Conservation (phyloP, 2,329 filamentous ascomycete genomes). For the Fusarium austroafricanum region DNA sequence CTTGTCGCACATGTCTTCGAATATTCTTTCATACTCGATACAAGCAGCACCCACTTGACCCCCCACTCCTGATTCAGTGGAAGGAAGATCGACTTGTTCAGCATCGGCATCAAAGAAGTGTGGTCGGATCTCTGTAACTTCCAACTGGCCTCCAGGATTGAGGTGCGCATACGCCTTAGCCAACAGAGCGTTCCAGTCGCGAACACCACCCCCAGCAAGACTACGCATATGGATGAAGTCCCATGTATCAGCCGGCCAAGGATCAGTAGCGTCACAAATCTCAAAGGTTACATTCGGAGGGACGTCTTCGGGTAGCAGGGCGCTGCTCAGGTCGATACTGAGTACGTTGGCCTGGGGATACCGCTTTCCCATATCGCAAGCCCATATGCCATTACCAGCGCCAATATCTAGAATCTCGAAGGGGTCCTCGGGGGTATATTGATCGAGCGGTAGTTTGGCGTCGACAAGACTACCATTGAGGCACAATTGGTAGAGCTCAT, state of each 20-base stretch:
- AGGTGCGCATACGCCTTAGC: conserved; percentile 54
- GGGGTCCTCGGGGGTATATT: conserved; percentile 30
- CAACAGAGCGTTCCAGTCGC: conserved; percentile 54
- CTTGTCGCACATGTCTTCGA: conserved; percentile 43
- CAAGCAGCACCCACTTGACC: conserved; percentile 46
- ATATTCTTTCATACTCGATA: conserved; percentile 51
- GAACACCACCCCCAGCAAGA: conserved; percentile 59
- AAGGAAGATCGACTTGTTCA: conserved; percentile 34
- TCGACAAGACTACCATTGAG: conserved; percentile 49
- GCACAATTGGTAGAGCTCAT: conserved; percentile 51
- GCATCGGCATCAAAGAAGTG: conserved; percentile 55
- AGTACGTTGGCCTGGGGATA: conserved; percentile 55
- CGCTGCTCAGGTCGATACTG: conserved; percentile 56
- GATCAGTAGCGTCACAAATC: conserved; percentile 67
- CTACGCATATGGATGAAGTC: conserved; percentile 60
- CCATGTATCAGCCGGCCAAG: conserved; percentile 51
- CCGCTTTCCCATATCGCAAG: conserved; percentile 55
- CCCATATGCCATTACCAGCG: conserved; percentile 57
- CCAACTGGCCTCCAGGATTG: conserved; percentile 58
- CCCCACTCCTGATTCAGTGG: conserved; percentile 22
- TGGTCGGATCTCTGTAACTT: conserved; percentile 57
- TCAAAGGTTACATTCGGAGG: conserved; percentile 70
- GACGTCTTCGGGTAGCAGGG: conserved; percentile 57
- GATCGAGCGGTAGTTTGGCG: conserved; percentile 48
- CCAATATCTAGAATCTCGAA: conserved; percentile 56